Evolutionary conservation across 768 basidiomycete species (phyloP), one percentile per base, ranked within the genome.

Genomic region (Boletus rex-veris): DNA sequence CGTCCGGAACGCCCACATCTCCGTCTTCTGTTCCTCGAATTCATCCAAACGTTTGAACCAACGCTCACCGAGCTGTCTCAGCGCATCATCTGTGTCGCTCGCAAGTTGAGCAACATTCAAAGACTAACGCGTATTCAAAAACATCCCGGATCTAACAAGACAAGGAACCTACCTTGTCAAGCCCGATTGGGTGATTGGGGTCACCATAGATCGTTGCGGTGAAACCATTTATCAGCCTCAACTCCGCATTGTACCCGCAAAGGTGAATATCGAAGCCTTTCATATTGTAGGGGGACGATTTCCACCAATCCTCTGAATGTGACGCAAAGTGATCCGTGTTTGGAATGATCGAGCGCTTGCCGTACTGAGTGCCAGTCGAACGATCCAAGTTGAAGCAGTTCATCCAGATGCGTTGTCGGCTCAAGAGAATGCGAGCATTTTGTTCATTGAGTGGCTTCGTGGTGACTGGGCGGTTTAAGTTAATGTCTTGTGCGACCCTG

Each of bases 311-410:
- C 50, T 80, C 80, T 1, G 82, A 85, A 61, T 86, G 84, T 51
- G 75, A 78, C 15, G 87, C 86, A 54, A 86, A 85, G 67, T 89
- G 93, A 71, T 91, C 90, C 7, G 78, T 76, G 59, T 87, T 82
- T 56, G 77, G 77, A 66, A 97, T 85, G 42, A 90, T 90, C 16
- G 90, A 84, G 0, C 84, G 80, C 71, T 92, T 92, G 51, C 94
- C 94, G 70, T 95, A 92, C 68, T 94, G 88, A 16, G 85, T 86
- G 5, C 90, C 85, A 8, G 89, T 87, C 6, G 92, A 94, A 21
- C 92, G 85, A 69, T 98, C 94, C 39, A 96, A 74, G 70, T 94
- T 92, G 73, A 88, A 91, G 70, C 91, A 94, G 65, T 86, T 89
- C 53, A 96, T 72, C 93, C 93, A 98, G 7, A 89, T 80, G 19